Evolutionary conservation across 257 asterid genomes (phyloP).

Genomic region (Petunia axillaris): DNA sequence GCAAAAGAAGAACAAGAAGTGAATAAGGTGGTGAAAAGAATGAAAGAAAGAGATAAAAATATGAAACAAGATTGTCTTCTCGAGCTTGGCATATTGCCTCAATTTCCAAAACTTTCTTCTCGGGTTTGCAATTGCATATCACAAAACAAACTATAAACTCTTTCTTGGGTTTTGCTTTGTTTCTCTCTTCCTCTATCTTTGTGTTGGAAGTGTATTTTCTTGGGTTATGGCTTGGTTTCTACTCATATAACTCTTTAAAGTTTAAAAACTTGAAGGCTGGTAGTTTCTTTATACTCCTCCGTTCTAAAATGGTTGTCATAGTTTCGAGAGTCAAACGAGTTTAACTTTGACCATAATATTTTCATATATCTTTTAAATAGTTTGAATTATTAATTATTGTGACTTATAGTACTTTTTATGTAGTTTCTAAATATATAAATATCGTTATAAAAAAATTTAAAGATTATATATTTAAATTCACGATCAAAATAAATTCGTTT

Average conservation of each 20-base stretch:
- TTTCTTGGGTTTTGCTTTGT: constrained; percentile 33
- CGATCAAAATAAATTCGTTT: no score
- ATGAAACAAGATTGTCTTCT: constrained; percentile 36
- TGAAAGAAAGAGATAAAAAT: constrained; percentile 19
- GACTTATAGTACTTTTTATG: no score
- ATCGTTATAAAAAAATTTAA: no score
- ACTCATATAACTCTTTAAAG: not conserved
- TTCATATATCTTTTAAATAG: no score
- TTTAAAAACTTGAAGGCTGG: constrained; percentile 1
- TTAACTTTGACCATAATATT: no score
- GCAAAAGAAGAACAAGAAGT: constrained; percentile 32
- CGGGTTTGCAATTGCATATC: constrained; percentile 47
- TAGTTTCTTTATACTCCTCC: not conserved
- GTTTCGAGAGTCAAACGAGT: no score
- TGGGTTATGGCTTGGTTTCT: constrained; percentile 1
- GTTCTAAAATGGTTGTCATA: no score
- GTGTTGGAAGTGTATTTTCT: constrained; percentile 11
- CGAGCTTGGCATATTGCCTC: constrained; percentile 54
- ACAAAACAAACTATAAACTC: constrained; percentile 29
- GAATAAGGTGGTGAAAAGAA: constrained; percentile 32
- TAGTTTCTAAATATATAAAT: no score
- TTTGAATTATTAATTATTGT: no score
- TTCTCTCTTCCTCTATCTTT: constrained; percentile 27
- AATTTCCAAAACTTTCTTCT: constrained; percentile 56
- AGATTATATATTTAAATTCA: no score